Base-by-base conservation (phyloP, 2,329 filamentous ascomycete genomes). In the Hortaea werneckii region DNA sequence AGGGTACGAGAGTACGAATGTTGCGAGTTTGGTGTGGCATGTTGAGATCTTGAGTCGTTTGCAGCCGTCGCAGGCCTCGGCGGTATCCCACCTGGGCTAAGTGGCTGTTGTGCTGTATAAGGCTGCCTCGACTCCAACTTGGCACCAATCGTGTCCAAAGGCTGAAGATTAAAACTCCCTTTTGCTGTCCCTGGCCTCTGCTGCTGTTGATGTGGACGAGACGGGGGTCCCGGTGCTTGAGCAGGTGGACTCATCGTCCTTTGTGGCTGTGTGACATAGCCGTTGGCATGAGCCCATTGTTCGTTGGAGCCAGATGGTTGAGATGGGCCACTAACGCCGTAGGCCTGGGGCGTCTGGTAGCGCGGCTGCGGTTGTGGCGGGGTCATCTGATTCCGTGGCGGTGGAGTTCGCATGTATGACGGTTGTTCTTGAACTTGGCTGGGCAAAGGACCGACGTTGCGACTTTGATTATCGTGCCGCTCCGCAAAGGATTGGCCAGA, bases 11-110 rank as follows among this genome's bases (percentile, higher is more conserved):
- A 40, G 43, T 30, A 45, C n/a, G 43, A 45, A 11, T 12, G 27
- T 37, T 41, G 37, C 8, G 42, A 44, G 8, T 2, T 8, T 29
- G 42, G 20, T 20, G 32, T 38, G 5, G 30, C 29, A 29, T 32
- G 8, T n/a, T 34, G 41, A 27, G 7, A 39, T 10, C 39, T 11
- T 29, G 29, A 35, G 6, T 13, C 30, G 28, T 12, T 55, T 32
- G 58, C 51, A 7, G 41, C 45, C 29, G 42, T 43, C 30, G n/a
- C 32, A 5, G 45, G 41, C 38, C 40, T 13, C 28, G 43, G 38
- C 6, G 48, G 45, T 6, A 47, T 13, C 4, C 37, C 7, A 5
- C 43, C 46, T n/a, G 46, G 46, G 10, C 42, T 48, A 6, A 49
- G 42, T 10, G 49, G 46, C 37, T 49, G 45, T 10, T 45, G 44